phyloP scores from a whole-genome alignment of 176 grass and related monocot species.

The Hyparrhenia diplandra region DNA sequence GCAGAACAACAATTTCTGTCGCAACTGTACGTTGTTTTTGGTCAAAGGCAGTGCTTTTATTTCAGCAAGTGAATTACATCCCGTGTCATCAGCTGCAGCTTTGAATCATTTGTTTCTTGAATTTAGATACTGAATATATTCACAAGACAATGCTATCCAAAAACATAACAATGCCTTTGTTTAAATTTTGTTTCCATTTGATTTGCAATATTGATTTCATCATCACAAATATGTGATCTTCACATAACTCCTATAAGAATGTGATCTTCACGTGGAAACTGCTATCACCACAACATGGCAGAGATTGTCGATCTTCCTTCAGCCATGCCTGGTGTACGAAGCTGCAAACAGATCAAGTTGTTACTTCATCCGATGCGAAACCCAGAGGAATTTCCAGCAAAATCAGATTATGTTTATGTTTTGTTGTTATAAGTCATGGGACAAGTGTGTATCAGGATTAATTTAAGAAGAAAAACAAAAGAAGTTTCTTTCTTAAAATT shows the following conservation, averaged over 20 bases:
- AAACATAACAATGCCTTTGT: neutral
- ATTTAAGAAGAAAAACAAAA: constrained; percentile 58
- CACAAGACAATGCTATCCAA: neutral
- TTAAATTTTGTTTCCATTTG: neutral
- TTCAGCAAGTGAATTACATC: neutral
- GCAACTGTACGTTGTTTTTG: neutral
- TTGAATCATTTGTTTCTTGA: neutral
- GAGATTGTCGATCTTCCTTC: constrained; percentile 5
- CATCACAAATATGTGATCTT: neutral
- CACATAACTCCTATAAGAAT: neutral
- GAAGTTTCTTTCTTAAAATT: constrained; percentile 52
- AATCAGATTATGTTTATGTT: constrained; percentile 27
- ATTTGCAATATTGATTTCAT: neutral
- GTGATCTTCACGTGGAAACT: constrained; percentile 23
- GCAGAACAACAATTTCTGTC: neutral
- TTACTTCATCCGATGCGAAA: neutral
- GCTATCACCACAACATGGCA: neutral
- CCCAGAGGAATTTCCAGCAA: constrained; percentile 29
- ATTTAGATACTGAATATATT: neutral
- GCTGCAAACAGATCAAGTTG: neutral
- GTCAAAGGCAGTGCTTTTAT: neutral
- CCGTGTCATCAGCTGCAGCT: neutral
- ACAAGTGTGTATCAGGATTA: constrained; percentile 47
- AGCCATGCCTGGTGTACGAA: neutral
- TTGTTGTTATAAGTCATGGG: constrained; percentile 44